phyloP scores from a whole-genome alignment of 2,329 filamentous ascomycete species.

The Boeremia exigua region DNA sequence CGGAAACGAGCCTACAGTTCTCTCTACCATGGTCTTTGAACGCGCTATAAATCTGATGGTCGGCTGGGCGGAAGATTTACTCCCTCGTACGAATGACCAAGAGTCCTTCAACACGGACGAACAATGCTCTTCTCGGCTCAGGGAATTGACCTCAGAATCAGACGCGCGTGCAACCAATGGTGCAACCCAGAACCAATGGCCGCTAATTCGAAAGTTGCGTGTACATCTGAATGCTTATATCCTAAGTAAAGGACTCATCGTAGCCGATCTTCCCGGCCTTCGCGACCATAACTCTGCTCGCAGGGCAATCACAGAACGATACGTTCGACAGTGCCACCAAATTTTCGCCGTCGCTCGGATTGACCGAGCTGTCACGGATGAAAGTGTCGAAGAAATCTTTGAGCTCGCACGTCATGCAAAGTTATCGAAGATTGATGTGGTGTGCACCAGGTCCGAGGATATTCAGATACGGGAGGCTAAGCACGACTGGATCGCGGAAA shows the following conservation, averaged over 20 bases:
- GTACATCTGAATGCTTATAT: constrained; percentile 56
- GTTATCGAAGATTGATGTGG: constrained; percentile 41
- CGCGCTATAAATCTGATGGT: not conserved
- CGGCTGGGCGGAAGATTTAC: not conserved
- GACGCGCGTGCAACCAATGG: not conserved
- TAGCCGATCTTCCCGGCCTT: constrained; percentile 59
- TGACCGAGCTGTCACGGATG: constrained; percentile 52
- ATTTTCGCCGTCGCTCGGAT: constrained; percentile 56
- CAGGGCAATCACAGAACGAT: constrained; percentile 53
- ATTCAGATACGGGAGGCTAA: constrained; percentile 18
- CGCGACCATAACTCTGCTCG: constrained; percentile 57
- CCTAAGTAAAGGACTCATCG: constrained; percentile 55
- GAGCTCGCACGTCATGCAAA: constrained; percentile 48
- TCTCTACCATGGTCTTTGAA: not conserved
- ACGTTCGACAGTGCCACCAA: constrained; percentile 55
- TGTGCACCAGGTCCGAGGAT: constrained; percentile 32
- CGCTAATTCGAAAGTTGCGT: constrained; percentile 55
- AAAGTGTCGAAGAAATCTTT: constrained; percentile 51
- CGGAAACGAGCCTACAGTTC: constrained; percentile 9
- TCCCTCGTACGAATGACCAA: not conserved
- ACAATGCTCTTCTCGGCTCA: constrained; percentile 47
- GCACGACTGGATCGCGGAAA: constrained; percentile 15
- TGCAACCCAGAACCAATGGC: constrained; percentile 47
- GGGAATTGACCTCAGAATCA: constrained; percentile 38
- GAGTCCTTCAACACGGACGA: constrained; percentile 46